Conservation (phyloP, 805 yeast species). For the Candida coleopterorum region DNA sequence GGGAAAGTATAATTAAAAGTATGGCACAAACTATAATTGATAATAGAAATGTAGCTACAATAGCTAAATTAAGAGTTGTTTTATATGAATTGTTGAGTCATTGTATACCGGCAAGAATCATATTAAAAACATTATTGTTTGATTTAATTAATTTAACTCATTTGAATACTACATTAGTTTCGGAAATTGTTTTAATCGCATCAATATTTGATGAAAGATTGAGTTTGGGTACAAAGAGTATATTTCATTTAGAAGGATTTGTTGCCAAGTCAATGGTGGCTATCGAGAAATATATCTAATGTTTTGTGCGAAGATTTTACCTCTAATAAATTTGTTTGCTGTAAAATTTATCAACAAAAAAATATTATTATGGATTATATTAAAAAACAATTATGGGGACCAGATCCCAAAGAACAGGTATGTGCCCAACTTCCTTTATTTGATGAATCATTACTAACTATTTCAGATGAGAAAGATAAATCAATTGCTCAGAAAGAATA, state of each 20-base stretch:
- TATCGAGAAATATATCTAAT: conserved; percentile 39
- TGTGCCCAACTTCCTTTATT: conserved; percentile 17
- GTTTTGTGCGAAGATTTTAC: too few relatives aligned
- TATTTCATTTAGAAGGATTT: conserved; percentile 93
- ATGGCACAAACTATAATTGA: conserved; percentile 57
- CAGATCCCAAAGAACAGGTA: conserved; percentile 88
- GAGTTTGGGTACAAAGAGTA: conserved; percentile 80
- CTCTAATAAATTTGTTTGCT: too few relatives aligned
- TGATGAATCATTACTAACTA: background rate
- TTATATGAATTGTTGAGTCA: conserved; percentile 85
- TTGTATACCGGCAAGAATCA: conserved; percentile 85
- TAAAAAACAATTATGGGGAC: conserved; percentile 90
- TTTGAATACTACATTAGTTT: conserved; percentile 19
- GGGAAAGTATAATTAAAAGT: conserved; percentile 76
- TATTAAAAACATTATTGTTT: conserved; percentile 56
- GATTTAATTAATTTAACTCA: conserved; percentile 32
- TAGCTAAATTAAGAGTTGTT: conserved; percentile 58
- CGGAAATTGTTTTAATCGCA: conserved; percentile 53
- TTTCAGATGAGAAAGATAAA: conserved; percentile 66
- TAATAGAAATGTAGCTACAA: conserved; percentile 59
- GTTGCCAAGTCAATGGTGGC: conserved; percentile 83
- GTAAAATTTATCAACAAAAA: background rate
- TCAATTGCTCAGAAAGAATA: conserved; percentile 73
- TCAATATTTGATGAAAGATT: conserved; percentile 80
- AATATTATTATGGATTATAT: conserved; percentile 57